A percentile compares a stretch with the other conserved stretches of the same genome.
Evolutionary conservation across 2,329 filamentous ascomycete species (phyloP).

Genomic region (Sarocladiaceae sp.): DNA sequence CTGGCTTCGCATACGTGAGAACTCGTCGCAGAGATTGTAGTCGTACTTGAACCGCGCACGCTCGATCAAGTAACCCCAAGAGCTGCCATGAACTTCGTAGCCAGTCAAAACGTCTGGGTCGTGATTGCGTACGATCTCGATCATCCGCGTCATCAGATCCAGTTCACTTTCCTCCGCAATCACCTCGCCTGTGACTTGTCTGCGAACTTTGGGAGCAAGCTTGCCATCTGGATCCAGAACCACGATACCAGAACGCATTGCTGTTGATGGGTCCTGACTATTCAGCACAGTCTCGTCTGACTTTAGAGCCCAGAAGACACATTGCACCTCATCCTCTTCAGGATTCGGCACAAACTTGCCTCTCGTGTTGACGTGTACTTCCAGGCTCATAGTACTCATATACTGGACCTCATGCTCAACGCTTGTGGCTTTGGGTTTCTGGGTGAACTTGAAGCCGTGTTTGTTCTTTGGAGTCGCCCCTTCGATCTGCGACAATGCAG

Average conservation of each 20-base stretch:
- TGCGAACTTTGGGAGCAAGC: conserved; percentile 57
- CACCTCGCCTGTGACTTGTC: conserved; percentile 56
- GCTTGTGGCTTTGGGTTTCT: conserved; percentile 68
- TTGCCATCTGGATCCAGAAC: conserved; percentile 61
- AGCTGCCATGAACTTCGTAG: conserved; percentile 88
- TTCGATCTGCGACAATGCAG: conserved; percentile 76
- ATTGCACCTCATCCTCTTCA: conserved; percentile 81
- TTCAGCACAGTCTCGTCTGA: conserved; percentile 61
- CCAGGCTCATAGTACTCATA: conserved; percentile 95
- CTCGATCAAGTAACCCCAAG: conserved; percentile 95
- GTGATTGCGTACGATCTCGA: conserved; percentile 76
- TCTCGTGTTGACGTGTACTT: conserved; percentile 86
- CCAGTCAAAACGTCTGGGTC: conserved; percentile 94
- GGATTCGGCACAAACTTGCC: conserved; percentile 81
- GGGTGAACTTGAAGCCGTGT: conserved; percentile 81
- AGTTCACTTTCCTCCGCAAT: conserved; percentile 75
- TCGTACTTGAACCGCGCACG: conserved; percentile 82
- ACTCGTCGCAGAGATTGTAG: conserved; percentile 84
- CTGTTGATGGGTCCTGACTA: conserved; percentile 40
- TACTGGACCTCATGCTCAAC: conserved; percentile 83
- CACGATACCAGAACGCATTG: conserved; percentile 65
- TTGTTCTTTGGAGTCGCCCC: conserved; percentile 79
- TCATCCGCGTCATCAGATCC: conserved; percentile 78
- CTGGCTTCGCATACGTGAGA: conserved; percentile 82
- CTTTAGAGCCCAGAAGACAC: conserved; percentile 86